Evolutionary conservation across 1,284 basidiomycete genomes (phyloP).

Genomic region (Melampsora abietis-canadensis): DNA sequence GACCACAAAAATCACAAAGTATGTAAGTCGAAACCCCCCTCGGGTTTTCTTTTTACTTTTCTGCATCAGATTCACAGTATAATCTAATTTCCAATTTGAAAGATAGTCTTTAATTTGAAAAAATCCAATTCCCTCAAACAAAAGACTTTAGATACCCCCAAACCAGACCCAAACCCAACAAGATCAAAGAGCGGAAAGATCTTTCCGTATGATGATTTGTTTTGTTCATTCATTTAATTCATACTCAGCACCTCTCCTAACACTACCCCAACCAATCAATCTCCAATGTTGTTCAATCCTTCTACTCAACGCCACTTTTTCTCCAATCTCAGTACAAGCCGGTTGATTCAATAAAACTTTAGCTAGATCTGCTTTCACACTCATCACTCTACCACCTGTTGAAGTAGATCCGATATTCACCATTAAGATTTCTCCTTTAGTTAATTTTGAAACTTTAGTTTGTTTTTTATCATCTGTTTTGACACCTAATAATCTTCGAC

Average conservation of each 20-base stretch:
- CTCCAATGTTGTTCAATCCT: slow-evolving; percentile 97
- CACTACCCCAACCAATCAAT: slow-evolving; percentile 55
- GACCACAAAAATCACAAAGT: too few species aligned
- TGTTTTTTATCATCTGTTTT: slow-evolving; percentile 98
- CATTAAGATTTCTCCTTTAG: slow-evolving; percentile 86
- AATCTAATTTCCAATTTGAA: too few species aligned
- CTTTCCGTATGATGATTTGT: too few species aligned
- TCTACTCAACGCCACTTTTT: slow-evolving; percentile 88
- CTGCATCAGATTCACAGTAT: too few species aligned
- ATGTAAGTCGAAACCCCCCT: too few species aligned
- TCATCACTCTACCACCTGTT: slow-evolving; percentile 84
- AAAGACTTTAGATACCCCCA: too few species aligned
- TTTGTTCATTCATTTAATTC: slow-evolving; percentile 15
- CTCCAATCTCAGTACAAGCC: slow-evolving; percentile 87
- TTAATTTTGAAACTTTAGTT: slow-evolving; percentile 88
- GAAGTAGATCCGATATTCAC: slow-evolving; percentile 94
- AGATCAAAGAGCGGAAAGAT: too few species aligned
- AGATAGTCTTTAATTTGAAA: too few species aligned
- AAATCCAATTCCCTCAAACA: too few species aligned
- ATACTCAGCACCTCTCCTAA: slow-evolving; percentile 45
- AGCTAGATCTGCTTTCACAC: slow-evolving; percentile 85
- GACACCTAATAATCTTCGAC: slow-evolving; percentile 87
- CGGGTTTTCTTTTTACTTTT: too few species aligned
- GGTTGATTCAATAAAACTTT: slow-evolving; percentile 88
- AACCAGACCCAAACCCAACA: too few species aligned